Percentiles rank a stretch among this genome's conserved stretches.
phyloP scores from a whole-genome alignment of 2,329 filamentous ascomycete genomes.

The Talaromyces sp. region DNA sequence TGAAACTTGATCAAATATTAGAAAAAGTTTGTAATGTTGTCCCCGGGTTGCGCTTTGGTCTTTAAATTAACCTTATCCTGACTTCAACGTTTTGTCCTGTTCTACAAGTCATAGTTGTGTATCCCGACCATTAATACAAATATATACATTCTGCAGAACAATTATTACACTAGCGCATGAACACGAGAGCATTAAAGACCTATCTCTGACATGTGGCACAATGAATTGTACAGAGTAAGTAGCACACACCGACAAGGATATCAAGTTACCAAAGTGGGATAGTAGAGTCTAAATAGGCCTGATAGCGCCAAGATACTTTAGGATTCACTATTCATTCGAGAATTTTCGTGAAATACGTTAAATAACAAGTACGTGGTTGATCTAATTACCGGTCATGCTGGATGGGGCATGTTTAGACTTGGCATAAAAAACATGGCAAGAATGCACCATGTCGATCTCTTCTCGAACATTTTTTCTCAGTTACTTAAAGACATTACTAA shows the following conservation, averaged over 20 bases:
- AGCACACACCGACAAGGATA: neutral
- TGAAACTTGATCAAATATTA: neutral
- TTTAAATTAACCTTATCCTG: neutral
- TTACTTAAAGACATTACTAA: neutral
- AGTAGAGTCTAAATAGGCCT: neutral
- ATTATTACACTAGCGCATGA: neutral
- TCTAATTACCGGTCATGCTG: neutral
- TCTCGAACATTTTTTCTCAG: neutral
- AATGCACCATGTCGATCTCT: neutral
- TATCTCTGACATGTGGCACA: neutral
- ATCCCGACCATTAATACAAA: neutral
- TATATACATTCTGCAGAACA: neutral
- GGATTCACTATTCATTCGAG: neutral
- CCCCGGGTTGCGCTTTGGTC: neutral
- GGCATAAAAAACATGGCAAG: neutral
- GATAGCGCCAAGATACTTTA: neutral
- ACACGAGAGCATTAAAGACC: neutral
- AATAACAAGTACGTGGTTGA: neutral
- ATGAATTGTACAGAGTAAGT: neutral
- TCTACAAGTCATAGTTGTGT: neutral
- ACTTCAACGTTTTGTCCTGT: neutral
- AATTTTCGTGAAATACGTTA: neutral
- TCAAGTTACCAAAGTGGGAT: neutral
- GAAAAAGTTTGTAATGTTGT: neutral
- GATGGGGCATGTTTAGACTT: neutral